Base-by-base conservation (phyloP, 2,329 filamentous ascomycete species). In the Penicillium hesseltinei region DNA sequence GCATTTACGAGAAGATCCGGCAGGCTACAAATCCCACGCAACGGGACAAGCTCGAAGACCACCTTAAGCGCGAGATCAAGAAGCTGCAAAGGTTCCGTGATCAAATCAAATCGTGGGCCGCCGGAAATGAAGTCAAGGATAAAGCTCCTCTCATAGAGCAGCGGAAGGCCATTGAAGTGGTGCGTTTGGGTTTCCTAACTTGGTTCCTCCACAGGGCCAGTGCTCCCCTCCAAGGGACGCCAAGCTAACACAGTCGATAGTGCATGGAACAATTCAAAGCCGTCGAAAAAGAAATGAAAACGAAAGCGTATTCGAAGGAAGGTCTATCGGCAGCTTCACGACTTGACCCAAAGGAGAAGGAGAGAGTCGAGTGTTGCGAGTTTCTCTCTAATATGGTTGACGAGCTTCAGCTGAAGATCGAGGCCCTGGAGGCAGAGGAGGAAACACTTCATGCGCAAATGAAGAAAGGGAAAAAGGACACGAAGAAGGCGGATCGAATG, bases 261-360 rank as follows among this genome's bases (percentile, higher is more conserved):
- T 78, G 75, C 78, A 99, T 99, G 94, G 94, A 99, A 79, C 92
- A 91, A 71, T 99, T 99, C 85, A 99, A 99, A 81, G 93, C 92
- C n/a, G 94, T 99, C 52, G 94, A 99, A 78, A 99, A 99, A 82
- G 94, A 96, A 71, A 97, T 99, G 94, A 99, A 99, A 82, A 99
- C 94, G 56, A 99, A 99, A 77, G 94, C 94, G 60, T 99, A 96
- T 78, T 97, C 94, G 61, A 97, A 99, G 81, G 94, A 97, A 78
- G 94, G 94, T 44, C 80, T 99, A 64, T 94, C 91, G 62, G 90
- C 93, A 51, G 91, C 92, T 27, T 88, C 91, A 50, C 95, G 96
- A 77, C 84, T 97, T 63, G 94, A 99, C 78, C 94, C 94, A n/a
- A 96, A 92, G 74, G 94, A 97, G 75, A 91, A 95, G 75, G 93